Conservation (phyloP, 1,284 basidiomycete genomes). For the Inonotus hispidus region DNA sequence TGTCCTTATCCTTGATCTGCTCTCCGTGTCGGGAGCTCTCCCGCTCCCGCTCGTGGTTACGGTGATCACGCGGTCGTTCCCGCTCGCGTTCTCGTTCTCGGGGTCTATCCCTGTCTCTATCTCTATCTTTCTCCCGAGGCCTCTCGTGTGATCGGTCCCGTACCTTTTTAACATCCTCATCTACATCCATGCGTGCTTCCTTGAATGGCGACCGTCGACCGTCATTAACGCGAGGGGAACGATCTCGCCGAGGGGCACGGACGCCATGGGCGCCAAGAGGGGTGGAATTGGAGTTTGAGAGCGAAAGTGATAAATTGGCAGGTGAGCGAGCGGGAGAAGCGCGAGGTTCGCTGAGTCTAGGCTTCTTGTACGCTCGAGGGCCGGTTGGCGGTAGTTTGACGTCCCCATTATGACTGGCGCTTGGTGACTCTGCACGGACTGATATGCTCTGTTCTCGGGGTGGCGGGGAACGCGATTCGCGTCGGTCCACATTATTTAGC, state of each 20-base stretch:
- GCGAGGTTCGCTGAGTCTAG: conserved; percentile 55
- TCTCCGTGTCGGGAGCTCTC: conserved; percentile 24
- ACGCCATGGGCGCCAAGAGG: neutral
- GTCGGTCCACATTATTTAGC: conserved; percentile 32
- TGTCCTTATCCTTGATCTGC: conserved; percentile 29
- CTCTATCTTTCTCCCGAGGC: conserved; percentile 28
- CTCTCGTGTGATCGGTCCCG: conserved; percentile 22
- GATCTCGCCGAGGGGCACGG: conserved; percentile 14
- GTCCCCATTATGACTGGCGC: conserved; percentile 32
- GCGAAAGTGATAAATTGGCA: conserved; percentile 2
- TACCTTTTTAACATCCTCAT: conserved; percentile 14
- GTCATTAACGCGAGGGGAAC: conserved; percentile 10
- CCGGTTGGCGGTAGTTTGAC: conserved; percentile 65
- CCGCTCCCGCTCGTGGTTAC: conserved; percentile 29
- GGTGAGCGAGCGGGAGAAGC: conserved; percentile 35
- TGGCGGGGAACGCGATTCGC: conserved; percentile 37
- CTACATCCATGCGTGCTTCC: conserved; percentile 13
- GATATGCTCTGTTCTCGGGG: conserved; percentile 21
- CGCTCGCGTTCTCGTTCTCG: conserved; percentile 21
- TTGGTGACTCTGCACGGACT: conserved; percentile 32
- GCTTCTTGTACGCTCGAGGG: conserved; percentile 72
- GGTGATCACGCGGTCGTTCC: conserved; percentile 26
- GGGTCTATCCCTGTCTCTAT: conserved; percentile 27
- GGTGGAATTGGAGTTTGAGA: conserved; percentile 12
- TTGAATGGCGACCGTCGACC: conserved; percentile 12